Base-by-base conservation (phyloP, 345 rosid genomes). In the Syzygium grande region DNA sequence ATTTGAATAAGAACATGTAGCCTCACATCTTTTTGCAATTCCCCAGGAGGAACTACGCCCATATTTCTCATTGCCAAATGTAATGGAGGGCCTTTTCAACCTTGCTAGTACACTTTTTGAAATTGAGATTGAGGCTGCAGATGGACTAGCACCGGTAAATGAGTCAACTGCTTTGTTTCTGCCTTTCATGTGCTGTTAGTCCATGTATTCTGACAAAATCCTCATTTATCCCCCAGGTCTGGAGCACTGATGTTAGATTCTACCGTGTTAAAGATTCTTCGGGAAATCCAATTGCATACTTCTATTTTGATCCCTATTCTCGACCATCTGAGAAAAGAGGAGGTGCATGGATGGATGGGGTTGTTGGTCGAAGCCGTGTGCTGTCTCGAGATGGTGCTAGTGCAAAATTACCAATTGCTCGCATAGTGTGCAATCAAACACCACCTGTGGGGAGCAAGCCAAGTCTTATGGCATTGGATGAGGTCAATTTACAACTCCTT, bases 321-420 rank as follows among this genome's bases (percentile, higher is more conserved):
- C 99, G 99, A 84, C 99, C 99, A 63, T 93, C 99, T 49, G 98
- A 97, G 87, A 97, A 97, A 90, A 90, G 88, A 84, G 98, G 91
- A 30, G 99, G 97, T 77, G 99, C 99, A 80, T 97, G 99, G 98
- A 95, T 95, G 98, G 93, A 91, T 89, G 98, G 94, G 89, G 98
- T 96, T 68, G 89, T 96, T 90, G 89, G 92, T 55, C 93, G 96
- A 84, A 97, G 99, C 90, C 94, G 92, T 55, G 94, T 95, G 73
- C 19, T 95, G 90, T 93, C 97, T 84, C 90, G 86, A 53, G 92
- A 91, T 87, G 95, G 95, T 77, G 87, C 89, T 56, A n/a, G 88
- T 7, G 87, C 92, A 4, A 93, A 96, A 92, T 92, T 95, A 68
- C 97, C 96, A 87, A 90, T 97, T 89, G 95, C 98, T 25, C 94